A percentile compares a stretch with the other conserved stretches of the same genome.
Conservation (phyloP, 2,329 filamentous ascomycete genomes). For the Aspergillus jensenii region DNA sequence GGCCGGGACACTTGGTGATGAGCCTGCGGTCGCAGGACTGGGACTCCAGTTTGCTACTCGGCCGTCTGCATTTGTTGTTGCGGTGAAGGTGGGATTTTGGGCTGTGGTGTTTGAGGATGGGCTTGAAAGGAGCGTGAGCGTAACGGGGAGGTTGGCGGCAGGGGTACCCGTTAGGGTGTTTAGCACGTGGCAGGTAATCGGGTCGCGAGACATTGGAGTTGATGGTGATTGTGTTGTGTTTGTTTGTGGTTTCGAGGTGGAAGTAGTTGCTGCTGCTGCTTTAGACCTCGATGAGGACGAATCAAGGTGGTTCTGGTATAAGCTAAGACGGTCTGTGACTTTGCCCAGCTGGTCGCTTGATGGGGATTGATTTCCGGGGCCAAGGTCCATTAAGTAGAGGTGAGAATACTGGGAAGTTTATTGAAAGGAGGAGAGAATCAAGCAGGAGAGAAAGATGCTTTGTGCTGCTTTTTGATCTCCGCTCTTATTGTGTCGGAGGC, state of each 20-base stretch:
- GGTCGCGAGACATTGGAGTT: slow-evolving; percentile 40
- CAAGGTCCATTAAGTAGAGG: slow-evolving; percentile 26
- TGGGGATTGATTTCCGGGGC: slow-evolving; percentile 13
- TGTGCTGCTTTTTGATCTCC: slow-evolving; percentile 21
- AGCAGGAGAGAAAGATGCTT: neutral
- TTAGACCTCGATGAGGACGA: neutral
- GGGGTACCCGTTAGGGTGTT: slow-evolving; percentile 49
- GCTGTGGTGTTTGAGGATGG: slow-evolving; percentile 20
- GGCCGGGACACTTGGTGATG: slow-evolving; percentile 21
- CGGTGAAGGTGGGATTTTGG: slow-evolving; percentile 31
- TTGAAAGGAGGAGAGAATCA: neutral
- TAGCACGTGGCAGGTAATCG: slow-evolving; percentile 52
- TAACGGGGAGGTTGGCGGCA: slow-evolving; percentile 48
- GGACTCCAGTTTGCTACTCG: slow-evolving; percentile 3
- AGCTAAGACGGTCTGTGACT: slow-evolving; percentile 32
- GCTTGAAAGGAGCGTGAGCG: slow-evolving; percentile 53
- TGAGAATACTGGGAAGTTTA: neutral
- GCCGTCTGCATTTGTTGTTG: slow-evolving; percentile 43
- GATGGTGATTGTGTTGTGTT: slow-evolving; percentile 16
- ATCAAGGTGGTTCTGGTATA: slow-evolving; percentile 35
- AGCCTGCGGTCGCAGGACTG: slow-evolving; percentile 15
- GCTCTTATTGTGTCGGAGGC: slow-evolving; percentile 32
- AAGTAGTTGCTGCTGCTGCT: slow-evolving; percentile 6
- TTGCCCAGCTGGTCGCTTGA: slow-evolving; percentile 21
- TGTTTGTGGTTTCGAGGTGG: slow-evolving; percentile 12